Base-by-base conservation (phyloP, 2,329 filamentous ascomycete genomes). In the Cladosporium halotolerans region DNA sequence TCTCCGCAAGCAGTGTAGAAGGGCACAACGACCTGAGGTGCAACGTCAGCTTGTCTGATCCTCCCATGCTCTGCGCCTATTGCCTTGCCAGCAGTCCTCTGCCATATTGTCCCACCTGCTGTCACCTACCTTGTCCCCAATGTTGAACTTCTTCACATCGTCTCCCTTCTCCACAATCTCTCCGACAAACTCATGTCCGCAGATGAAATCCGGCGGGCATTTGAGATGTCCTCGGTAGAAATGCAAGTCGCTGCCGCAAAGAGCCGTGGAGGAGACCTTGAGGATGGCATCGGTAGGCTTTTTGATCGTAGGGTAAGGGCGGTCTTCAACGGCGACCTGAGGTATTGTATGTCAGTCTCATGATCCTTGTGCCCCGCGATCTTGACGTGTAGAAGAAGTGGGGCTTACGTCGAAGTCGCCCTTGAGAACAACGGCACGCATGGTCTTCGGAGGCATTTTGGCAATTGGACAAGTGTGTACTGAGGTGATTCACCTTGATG, bases 351-450 rank as follows among this genome's bases (percentile, higher is more conserved):
- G 39, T 54, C 31, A 54, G 45, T 23, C 18, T 14, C 33, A 33
- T 40, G 9, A 11, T 10, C 7, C 13, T 16, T 23, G 4, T 36
- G 9, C 34, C 36, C 2, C 8, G n/a, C 36, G 10, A 14, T 14
- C 7, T 28, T 16, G 13, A 3, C 13, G 8, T 13, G 18, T 10
- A 16, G 7, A 32, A 3, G 23, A 32, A n/a, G n/a, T 14, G 45
- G 10, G 7, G n/a, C 28, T 79, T 58, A 64, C 63, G 65, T 88
- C 83, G 63, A 80, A 78, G 3, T 87, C 85, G 2, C 86, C 89
- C 57, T 92, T 85, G 73, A 96, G 95, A 52, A 96, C 81, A 31
- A 96, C 88, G 31, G 89, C 89, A 70, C 88, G 87, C 91, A 96
- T 96, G 0, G 80, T 88, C 54, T 68, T 57, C 31, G 65, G 63